Base-by-base conservation (phyloP, 129 eudicot species). In the Tanacetum coccineum region DNA sequence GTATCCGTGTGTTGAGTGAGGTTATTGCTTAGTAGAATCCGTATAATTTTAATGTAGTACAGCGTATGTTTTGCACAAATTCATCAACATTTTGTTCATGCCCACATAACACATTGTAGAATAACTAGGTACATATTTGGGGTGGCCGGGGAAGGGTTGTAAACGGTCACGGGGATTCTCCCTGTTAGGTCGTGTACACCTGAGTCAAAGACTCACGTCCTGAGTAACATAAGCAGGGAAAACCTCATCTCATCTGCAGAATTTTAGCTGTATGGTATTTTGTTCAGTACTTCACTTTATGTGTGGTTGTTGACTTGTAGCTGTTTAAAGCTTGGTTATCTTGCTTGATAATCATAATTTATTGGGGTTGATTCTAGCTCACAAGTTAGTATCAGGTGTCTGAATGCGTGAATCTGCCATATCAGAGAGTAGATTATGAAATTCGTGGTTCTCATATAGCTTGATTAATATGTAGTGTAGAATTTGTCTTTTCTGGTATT, bases 361-460 rank as follows among this genome's bases (percentile, higher is more conserved):
- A 53, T 17, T 42, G 64, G 9, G 64, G 64, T 54, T 63, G n/a
- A 73, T 63, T 63, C 36, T 63, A 73, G 50, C 64, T 42, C 65
- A 15, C 39, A 73, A 53, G 58, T 64, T 52, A 54, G 20, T 63
- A 40, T 8, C 25, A 60, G 69, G 55, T 71, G 20, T 49, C 19
- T 42, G 51, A 50, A 50, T 54, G 50, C 51, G 7, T 21, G 14
- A 50, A 71, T 61, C 17, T 20, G 11, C 25, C 45, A 50, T 36
- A 49, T 53, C 32, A 26, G 49, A 11, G 50, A 32, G 58, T 28
- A 10, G 9, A 13, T 26, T 47, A 49, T 22, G 32, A 26, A 11
- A 15, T 26, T 59, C 48, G 51, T 26, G 44, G 12, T 47, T 59
- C 18, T 25, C 3, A 6, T 59, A 46, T 47, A 48, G 75, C 59